Percentiles rank a stretch among this genome's conserved stretches.
phyloP scores from a whole-genome alignment of 2,329 filamentous ascomycete genomes.

The Microascus cirrosus region DNA sequence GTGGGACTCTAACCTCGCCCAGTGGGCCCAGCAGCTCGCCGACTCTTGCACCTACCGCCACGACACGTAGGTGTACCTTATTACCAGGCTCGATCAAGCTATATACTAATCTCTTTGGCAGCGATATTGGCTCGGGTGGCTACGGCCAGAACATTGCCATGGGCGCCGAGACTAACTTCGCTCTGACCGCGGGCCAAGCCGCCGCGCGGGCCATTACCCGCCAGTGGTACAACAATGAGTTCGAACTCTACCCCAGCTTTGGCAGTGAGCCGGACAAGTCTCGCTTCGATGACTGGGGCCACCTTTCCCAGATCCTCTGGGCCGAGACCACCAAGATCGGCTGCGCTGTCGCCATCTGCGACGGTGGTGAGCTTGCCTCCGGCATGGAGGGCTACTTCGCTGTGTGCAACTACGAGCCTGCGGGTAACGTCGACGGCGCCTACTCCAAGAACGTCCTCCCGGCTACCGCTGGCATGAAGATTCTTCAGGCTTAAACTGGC shows the following conservation, averaged over 20 bases:
- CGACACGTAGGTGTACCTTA: slow-evolving; percentile 49
- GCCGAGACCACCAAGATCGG: slow-evolving; percentile 23
- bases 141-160: slow-evolving; percentile 93
- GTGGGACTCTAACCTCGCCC: slow-evolving; percentile 56
- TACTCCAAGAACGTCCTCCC: slow-evolving; percentile 38
- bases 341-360: slow-evolving; percentile 61
- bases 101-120: slow-evolving; percentile 13
- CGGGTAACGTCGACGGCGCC: slow-evolving; percentile 50
- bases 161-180: slow-evolving; percentile 26
- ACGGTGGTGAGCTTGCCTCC: slow-evolving; percentile 31
- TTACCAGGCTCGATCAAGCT: background rate
- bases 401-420: slow-evolving; percentile 76
- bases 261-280: slow-evolving; percentile 47
- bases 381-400: slow-evolving; percentile 56
- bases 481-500: slow-evolving; percentile 1
- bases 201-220: slow-evolving; percentile 58
- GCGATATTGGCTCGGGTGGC: slow-evolving; percentile 43
- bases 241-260: slow-evolving; percentile 47
- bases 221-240: slow-evolving; percentile 82
- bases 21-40: slow-evolving; percentile 54
- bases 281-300: slow-evolving; percentile 55
- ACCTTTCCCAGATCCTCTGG: slow-evolving; percentile 33
- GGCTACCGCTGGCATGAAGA: slow-evolving; percentile 15
- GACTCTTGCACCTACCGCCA: slow-evolving; percentile 62
- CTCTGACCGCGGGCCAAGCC: slow-evolving; percentile 17